Base-by-base conservation (phyloP, 148 eudicot species). In the Pharnaceum exiguum region DNA sequence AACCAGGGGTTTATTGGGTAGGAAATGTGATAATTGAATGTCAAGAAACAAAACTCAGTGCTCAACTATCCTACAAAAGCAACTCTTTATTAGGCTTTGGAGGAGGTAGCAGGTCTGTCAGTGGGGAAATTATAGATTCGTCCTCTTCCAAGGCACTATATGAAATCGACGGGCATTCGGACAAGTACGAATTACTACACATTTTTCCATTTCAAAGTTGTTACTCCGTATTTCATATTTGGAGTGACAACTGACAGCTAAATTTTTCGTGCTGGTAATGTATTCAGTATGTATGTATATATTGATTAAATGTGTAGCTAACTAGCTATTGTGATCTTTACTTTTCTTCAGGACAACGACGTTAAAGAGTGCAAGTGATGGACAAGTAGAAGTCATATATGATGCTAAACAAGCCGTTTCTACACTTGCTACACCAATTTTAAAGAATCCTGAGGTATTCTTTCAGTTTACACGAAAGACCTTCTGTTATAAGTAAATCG, bases 141-240 rank as follows among this genome's bases (percentile, higher is more conserved):
- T 72, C 79, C 10, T 51, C 82, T 15, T 66, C 38, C 35, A 70
- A 77, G 56, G 68, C 81, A 19, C 57, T 86, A 5, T 86, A 55
- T 51, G 84, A 90, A 59, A 76, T 90, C 46, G 53, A 61, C 58
- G 97, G 97, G 60, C 79, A 80, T 21, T 90, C 89, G 97, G 91
- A 90, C 66, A 90, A 82, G 96, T 89, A 56, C 13, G 2, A 69
- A n/a, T 33, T 18, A 10, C 13, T 7, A 37, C 28, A 25, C 21
- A 33, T 23, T n/a, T n/a, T n/a, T n/a, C n/a, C n/a, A 19, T 28
- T 1, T 25, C 23, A 7, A 27, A n/a, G n/a, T n/a, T n/a, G n/a
- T n/a, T n/a, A n/a, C 6, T 2, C 2, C 45, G 7, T 25, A 4
- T 54, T n/a, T n/a, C n/a, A n/a, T n/a, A n/a, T n/a, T n/a, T n/a